These are phyloP conservation scores for Pyricularia sp. DNA, from an alignment of 2,329 filamentous ascomycete genomes.

Conservation along the genomic window DNA sequence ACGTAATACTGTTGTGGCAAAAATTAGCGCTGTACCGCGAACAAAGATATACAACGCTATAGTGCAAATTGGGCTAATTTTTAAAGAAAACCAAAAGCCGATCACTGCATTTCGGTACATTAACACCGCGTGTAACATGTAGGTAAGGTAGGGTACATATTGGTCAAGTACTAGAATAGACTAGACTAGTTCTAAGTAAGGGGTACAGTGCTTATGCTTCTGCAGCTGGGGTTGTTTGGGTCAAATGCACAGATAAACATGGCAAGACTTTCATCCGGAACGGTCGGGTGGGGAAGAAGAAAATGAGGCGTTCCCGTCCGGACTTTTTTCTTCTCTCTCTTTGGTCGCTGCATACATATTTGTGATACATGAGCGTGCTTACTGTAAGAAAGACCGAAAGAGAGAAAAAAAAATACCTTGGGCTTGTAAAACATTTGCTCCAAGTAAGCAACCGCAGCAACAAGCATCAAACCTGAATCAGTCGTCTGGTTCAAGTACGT, in stretches of 20 bases:
- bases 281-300: not conserved
- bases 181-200: no score
- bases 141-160: no score
- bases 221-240: not conserved
- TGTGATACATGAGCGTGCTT: not conserved
- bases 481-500: no score
- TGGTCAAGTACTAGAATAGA: no score
- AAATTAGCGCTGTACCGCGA: not conserved
- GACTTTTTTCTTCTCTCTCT: not conserved
- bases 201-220: not conserved
- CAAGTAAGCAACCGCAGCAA: no score
- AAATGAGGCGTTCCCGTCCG: not conserved
- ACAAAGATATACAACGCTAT: not conserved
- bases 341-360: not conserved
- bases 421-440: no score
- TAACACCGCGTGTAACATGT: no score
- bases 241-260: not conserved
- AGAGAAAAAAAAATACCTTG: no score
- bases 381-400: no score
- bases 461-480: no score
- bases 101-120: not conserved
- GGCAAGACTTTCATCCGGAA: not conserved
- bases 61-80: not conserved
- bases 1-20: not conserved
- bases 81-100: not conserved